Evolutionary conservation across 148 eudicot genomes (phyloP), one percentile per base, ranked within the genome.

Genomic region (Linanthus parryae): DNA sequence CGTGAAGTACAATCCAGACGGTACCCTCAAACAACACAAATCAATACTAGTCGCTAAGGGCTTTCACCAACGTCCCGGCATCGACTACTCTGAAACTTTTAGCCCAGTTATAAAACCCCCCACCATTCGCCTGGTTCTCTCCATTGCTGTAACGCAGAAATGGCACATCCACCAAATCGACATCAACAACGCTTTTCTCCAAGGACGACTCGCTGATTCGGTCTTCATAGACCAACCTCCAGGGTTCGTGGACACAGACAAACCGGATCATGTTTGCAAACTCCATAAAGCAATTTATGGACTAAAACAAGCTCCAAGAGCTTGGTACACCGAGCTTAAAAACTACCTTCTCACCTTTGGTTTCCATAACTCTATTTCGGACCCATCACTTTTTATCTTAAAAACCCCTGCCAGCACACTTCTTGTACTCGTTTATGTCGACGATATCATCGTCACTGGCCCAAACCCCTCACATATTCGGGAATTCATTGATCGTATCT

Each of bases 11-110:
- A 7, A 9, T 4, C 44, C 26, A 34, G 57, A 53, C 36, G 44
- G 57, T 21, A 54, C 22, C 21, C 20, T 54, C 35, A 26, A 41
- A n/a, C 47, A 9, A 38, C n/a, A n/a, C n/a, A n/a, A n/a, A n/a
- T n/a, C n/a, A n/a, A n/a, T n/a, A n/a, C n/a, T n/a, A n/a, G n/a
- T 39, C 25, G 58, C 23, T 24, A 37, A 39, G 20, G 58, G 58
- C 16, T 54, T 54, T 15, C 22, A 21, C 24, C 58, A 54, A 54
- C 35, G 27, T 24, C 46, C 45, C 2, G 23, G 58, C 25, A 25
- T 54, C 20, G 58, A 38, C 47, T 40, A 54, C 35, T 16, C n/a
- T n/a, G 44, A 39, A 39, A 39, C 15, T 6, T 39, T 39, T 19
- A 39, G 44, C 44, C 44, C 44, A 5, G 44, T 39, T 5, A 19